phyloP scores from a whole-genome alignment of 768 basidiomycete species.

The Rhodotorula diobovata region DNA sequence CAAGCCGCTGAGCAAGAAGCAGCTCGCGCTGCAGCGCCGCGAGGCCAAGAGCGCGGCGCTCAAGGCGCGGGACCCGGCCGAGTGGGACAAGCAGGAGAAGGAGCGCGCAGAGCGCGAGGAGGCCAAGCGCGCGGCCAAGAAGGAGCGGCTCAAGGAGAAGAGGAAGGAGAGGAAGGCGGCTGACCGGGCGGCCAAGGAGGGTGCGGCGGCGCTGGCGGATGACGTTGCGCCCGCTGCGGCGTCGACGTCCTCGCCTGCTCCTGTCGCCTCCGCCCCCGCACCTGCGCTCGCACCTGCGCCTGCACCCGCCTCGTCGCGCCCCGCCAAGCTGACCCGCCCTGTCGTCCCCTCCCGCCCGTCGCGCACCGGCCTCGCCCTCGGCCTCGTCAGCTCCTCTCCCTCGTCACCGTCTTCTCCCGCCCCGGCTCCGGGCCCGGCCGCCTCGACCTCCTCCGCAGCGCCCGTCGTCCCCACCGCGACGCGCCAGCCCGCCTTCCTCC shows the following conservation, averaged over 20 bases:
- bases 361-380: conserved; percentile 14
- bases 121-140: conserved; percentile 20
- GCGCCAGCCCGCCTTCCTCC: background rate
- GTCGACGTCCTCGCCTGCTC: background rate
- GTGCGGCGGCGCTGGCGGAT: too few species aligned
- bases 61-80: conserved; percentile 29
- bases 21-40: background rate
- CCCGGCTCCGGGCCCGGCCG: background rate
- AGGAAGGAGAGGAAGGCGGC: background rate
- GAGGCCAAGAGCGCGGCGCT: conserved; percentile 27
- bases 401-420: background rate
- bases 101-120: conserved; percentile 9
- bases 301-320: background rate
- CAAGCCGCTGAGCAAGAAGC: conserved; percentile 15
- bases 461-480: background rate
- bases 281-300: background rate
- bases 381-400: conserved; percentile 7
- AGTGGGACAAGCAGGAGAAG: conserved; percentile 19
- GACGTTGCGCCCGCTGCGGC: background rate
- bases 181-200: background rate
- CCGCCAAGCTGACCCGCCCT: background rate
- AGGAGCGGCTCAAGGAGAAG: conserved; percentile 13
- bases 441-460: background rate
- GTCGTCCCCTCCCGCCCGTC: conserved; percentile 15
- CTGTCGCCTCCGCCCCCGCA: background rate